A percentile compares a stretch with the other conserved stretches of the same genome.
Evolutionary conservation across 2,329 filamentous ascomycete species (phyloP).

Genomic region (Neonectria punicea): DNA sequence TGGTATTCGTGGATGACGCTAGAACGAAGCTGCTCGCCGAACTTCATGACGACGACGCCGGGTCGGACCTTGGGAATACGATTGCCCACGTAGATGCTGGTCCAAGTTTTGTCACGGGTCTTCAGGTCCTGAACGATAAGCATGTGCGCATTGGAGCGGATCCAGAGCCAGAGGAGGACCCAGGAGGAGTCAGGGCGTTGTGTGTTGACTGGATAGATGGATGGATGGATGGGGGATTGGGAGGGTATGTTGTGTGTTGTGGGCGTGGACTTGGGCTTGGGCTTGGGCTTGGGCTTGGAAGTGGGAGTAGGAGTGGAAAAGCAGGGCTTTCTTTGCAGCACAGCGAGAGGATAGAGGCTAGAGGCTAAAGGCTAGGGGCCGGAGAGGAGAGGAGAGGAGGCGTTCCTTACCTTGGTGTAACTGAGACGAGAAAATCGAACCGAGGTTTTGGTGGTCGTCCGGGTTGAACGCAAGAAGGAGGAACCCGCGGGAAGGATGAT

Average conservation of each 20-base stretch:
- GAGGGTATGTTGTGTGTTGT: background rate
- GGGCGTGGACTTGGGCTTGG: background rate
- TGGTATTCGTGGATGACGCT: conserved; percentile 97
- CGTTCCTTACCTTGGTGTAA: conserved; percentile 26
- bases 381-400: background rate
- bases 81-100: conserved; percentile 45
- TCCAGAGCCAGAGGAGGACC: conserved; percentile 18
- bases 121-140: conserved; percentile 65
- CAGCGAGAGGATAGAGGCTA: background rate
- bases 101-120: conserved; percentile 55
- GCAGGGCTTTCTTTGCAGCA: background rate
- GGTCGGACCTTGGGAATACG: conserved; percentile 53
- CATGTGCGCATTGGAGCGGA: conserved; percentile 50
- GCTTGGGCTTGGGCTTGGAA: background rate
- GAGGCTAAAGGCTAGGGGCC: too few relatives aligned
- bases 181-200: background rate
- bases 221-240: background rate
- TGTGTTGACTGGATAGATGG: background rate
- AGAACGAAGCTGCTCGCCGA: conserved; percentile 95
- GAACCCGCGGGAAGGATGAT: conserved; percentile 19
- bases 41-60: conserved; percentile 76
- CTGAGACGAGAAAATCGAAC: conserved; percentile 19
- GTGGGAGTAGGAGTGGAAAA: background rate
- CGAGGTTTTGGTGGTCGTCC: conserved; percentile 24
- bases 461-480: conserved; percentile 23